These are phyloP conservation scores for Aquilaria sinensis DNA, from an alignment of 345 rosid species.

Conservation along the genomic window DNA sequence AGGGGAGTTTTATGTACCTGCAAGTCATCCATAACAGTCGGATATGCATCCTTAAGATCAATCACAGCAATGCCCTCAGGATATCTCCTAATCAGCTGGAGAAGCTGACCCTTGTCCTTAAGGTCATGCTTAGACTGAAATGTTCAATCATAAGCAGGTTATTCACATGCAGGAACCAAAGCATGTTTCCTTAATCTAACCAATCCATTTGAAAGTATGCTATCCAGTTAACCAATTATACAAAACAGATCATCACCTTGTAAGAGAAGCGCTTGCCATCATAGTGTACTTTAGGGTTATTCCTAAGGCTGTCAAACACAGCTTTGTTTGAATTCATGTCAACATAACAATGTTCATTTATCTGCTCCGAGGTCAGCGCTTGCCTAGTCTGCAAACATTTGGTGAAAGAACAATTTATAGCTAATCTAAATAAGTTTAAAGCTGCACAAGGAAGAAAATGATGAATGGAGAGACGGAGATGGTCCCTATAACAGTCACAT, in stretches of 20 bases:
- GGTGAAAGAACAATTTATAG: background rate
- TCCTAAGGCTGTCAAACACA: constrained; percentile 75
- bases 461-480: no score
- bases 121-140: constrained; percentile 69
- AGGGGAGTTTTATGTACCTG: constrained; percentile 37
- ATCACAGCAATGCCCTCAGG: constrained; percentile 69
- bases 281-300: constrained; percentile 65
- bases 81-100: constrained; percentile 46
- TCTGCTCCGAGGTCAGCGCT: constrained; percentile 71
- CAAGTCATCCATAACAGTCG: constrained; percentile 71
- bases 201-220: no score
- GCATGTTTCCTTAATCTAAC: no score
- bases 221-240: no score
- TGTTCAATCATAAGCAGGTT: background rate
- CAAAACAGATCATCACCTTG: constrained; percentile 42
- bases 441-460: no score
- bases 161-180: background rate
- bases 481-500: no score
- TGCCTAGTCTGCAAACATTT: constrained; percentile 51
- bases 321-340: constrained; percentile 66
- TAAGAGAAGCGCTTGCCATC: constrained; percentile 83
- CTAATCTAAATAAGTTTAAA: no score
- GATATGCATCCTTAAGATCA: constrained; percentile 87
- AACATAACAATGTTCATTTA: constrained; percentile 63
- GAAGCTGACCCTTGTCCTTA: constrained; percentile 58